Evolutionary conservation across 768 basidiomycete genomes (phyloP).

Genomic region (Neoboletus brunneissimus): DNA sequence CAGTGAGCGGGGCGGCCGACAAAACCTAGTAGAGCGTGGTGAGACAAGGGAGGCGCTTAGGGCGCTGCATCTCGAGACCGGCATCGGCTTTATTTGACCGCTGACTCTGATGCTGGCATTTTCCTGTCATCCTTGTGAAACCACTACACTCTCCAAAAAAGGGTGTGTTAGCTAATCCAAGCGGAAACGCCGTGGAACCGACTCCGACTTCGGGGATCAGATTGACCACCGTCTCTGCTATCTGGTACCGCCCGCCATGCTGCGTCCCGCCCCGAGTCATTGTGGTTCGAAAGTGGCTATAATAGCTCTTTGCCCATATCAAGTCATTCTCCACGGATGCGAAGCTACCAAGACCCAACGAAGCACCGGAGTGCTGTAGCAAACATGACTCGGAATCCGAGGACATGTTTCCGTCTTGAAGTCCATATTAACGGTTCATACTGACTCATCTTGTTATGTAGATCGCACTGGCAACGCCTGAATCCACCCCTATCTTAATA

Average conservation of each 20-base stretch:
- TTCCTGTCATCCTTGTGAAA: slow-evolving; percentile 2
- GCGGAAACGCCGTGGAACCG: neutral
- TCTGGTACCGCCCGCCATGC: neutral
- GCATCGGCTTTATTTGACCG: slow-evolving; percentile 31
- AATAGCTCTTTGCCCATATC: neutral
- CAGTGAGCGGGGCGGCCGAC: slow-evolving; percentile 20
- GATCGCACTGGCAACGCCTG: neutral
- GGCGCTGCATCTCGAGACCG: slow-evolving; percentile 21
- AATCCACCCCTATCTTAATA: too few species aligned
- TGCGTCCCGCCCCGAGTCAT: neutral
- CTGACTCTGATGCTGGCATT: slow-evolving; percentile 12
- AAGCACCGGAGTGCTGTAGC: neutral
- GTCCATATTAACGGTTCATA: neutral
- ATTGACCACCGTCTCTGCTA: neutral
- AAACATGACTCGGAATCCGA: neutral
- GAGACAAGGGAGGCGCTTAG: slow-evolving; percentile 14
- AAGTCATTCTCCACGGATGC: neutral
- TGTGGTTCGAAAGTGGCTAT: neutral
- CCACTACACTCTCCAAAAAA: slow-evolving; percentile 15
- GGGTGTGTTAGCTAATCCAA: slow-evolving; percentile 19
- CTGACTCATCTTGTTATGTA: neutral
- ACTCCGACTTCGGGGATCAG: neutral
- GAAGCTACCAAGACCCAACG: neutral
- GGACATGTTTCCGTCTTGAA: neutral
- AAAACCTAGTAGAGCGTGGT: slow-evolving; percentile 25